These are phyloP conservation scores for Bidens hawaiensis DNA, from an alignment of 140 eudicot species.

Conservation along the genomic window DNA sequence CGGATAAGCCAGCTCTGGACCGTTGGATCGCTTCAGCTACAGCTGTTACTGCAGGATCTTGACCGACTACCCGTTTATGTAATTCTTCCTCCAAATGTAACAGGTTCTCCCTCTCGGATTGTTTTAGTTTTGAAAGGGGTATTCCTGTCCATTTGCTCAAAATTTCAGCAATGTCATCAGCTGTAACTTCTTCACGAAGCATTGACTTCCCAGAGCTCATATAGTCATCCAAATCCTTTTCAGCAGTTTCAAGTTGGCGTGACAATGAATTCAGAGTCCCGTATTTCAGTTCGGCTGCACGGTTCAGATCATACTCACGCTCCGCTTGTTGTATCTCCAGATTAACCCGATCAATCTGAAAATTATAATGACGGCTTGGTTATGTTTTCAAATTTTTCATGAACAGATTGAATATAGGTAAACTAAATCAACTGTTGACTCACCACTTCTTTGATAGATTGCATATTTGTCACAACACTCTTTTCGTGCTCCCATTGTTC, in stretches of 20 bases:
- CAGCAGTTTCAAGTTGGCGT: slow-evolving; percentile 91
- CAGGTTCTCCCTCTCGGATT: slow-evolving; percentile 87
- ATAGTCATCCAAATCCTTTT: slow-evolving; percentile 69
- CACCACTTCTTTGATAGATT: slow-evolving; percentile 97
- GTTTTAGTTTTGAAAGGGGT: slow-evolving; percentile 88
- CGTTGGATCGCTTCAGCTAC: slow-evolving; percentile 98
- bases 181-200: slow-evolving; percentile 96
- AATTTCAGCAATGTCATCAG: slow-evolving; percentile 88
- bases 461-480: slow-evolving; percentile 81
- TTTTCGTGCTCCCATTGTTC: slow-evolving; percentile 98
- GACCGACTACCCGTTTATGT: slow-evolving; percentile 92
- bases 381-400: background rate
- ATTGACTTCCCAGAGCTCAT: slow-evolving; percentile 92
- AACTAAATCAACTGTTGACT: background rate
- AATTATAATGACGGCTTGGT: background rate
- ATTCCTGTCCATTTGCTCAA: slow-evolving; percentile 99
- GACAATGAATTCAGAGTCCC: slow-evolving; percentile 80
- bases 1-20: slow-evolving; percentile 94
- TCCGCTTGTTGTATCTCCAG: slow-evolving; percentile 96
- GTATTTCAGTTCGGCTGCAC: slow-evolving; percentile 95
- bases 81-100: slow-evolving; percentile 72
- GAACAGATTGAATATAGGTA: background rate
- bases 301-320: slow-evolving; percentile 86
- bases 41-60: slow-evolving; percentile 84
- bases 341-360: slow-evolving; percentile 93